Evolutionary conservation across 371 early-diverging fungal species (phyloP), one percentile per base, ranked within the genome.

Genomic region (Actinomortierella wolfii): DNA sequence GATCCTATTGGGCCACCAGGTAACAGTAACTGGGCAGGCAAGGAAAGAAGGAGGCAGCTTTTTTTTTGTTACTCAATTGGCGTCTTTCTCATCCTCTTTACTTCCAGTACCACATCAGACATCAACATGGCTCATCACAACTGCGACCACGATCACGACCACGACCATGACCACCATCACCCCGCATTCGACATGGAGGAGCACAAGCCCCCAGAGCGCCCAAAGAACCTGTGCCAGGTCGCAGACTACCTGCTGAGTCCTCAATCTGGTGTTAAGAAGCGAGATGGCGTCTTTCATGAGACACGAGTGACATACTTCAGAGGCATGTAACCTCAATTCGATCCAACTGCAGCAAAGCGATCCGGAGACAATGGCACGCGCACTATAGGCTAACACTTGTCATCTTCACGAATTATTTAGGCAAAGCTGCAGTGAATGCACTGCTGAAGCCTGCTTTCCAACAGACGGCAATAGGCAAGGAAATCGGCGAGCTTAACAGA

Each of bases 261-360:
- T 5, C 69, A 86, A 44, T 91, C 93, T 0, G 88, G 91, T 21
- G 70, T 97, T 51, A 91, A 89, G 68, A 78, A 87, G 44, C 83
- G 94, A 64, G 88, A 92, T 68, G 97, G 97, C 57, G 87, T 94
- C 41, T 81, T 97, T 39, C 92, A 94, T 66, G 98, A 96, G 26
- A 87, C 89, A 43, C 82, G 97, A 49, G 92, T 97, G 7, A 90
- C 92, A 40, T 98, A 90, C 79, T 97, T 97, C 73, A 94, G 95
- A 78, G 97, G 94, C 88, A 80, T 34, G 34, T 34, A 4, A 17
- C n/a, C 48, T 46, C 51, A 40, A 17, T 44, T 48, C 28, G 25
- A 23, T 4, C 49, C 11, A 29, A 52, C 25, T 24, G 18, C 1
- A 20, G 39, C n/a, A 18, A 18, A 26, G 20, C 26, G 25, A 20